Evolutionary conservation across 225 moss, liverwort and hornwort species (phyloP).

Genomic region (Anthoceros angustus): DNA sequence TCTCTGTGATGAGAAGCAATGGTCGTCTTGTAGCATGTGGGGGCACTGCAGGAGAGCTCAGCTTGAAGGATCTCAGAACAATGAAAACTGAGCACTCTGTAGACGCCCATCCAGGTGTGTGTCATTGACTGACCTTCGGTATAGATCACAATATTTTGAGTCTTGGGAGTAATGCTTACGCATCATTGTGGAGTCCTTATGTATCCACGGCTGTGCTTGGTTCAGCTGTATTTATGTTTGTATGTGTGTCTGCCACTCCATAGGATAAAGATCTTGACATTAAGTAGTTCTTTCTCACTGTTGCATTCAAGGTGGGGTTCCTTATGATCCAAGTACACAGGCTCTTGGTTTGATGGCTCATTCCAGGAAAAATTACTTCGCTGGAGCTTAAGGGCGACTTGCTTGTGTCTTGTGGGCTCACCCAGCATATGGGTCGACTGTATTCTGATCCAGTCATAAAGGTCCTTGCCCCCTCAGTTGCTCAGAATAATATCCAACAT

Average conservation of each 20-base stretch:
- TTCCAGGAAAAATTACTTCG: slow-evolving; percentile 46
- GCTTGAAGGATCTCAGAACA: slow-evolving; percentile 45
- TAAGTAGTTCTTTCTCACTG: not conserved
- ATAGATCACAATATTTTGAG: slow-evolving; percentile 8
- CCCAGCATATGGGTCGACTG: slow-evolving; percentile 40
- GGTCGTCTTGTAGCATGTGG: slow-evolving; percentile 57
- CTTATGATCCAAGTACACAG: not conserved
- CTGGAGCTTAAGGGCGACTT: slow-evolving; percentile 58
- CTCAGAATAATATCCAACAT: not conserved
- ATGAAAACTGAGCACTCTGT: slow-evolving; percentile 59
- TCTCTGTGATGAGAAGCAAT: slow-evolving; percentile 48
- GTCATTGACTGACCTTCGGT: slow-evolving; percentile 7
- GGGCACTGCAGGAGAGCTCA: slow-evolving; percentile 38
- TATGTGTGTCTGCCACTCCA: too few species aligned
- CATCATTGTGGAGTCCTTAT: too few species aligned
- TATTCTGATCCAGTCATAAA: slow-evolving; percentile 49
- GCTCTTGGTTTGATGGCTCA: slow-evolving; percentile 26
- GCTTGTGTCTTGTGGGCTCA: slow-evolving; percentile 55
- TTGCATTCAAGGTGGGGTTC: not conserved
- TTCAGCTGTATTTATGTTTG: too few species aligned
- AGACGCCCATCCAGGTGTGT: slow-evolving; percentile 48
- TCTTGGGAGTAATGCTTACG: slow-evolving; percentile 10
- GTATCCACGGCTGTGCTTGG: too few species aligned
- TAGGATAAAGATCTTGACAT: too few species aligned
- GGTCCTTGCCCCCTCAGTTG: slow-evolving; percentile 23